A percentile compares a stretch with the other conserved stretches of the same genome.
phyloP scores from a whole-genome alignment of 805 yeast species.

The Suhomyces emberorum region DNA sequence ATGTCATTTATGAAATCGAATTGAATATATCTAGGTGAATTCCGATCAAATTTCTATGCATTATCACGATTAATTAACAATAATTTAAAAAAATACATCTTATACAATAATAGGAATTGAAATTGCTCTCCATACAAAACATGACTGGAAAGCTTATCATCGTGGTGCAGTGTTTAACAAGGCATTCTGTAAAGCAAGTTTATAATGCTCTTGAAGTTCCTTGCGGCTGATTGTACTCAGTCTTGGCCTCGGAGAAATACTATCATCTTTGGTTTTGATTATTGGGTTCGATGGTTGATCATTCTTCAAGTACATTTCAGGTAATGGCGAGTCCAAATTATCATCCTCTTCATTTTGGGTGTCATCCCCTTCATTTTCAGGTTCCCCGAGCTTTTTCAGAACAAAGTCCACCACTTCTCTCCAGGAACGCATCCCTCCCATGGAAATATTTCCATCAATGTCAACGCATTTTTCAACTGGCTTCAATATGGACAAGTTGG shows the following conservation, averaged over 20 bases:
- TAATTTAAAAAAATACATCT: too few species aligned
- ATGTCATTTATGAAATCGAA: too few species aligned
- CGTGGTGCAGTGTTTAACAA: conserved; percentile 8
- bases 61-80: too few species aligned
- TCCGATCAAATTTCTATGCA: too few species aligned
- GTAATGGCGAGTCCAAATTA: neutral
- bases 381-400: conserved; percentile 22
- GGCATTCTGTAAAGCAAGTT: conserved; percentile 19
- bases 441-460: conserved; percentile 24
- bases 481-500: conserved; percentile 21
- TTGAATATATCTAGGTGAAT: too few species aligned
- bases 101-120: too few species aligned
- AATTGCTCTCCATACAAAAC: too few species aligned
- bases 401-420: conserved; percentile 24
- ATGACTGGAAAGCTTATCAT: too few species aligned
- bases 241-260: neutral
- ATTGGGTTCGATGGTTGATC: neutral
- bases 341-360: conserved; percentile 6
- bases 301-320: neutral
- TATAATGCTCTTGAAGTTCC: conserved; percentile 18
- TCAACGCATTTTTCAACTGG: conserved; percentile 27
- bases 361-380: conserved; percentile 13
- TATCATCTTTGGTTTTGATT: neutral
- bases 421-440: conserved; percentile 31
- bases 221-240: conserved; percentile 5